Evolutionary conservation across 306 rosid genomes (phyloP), one percentile per base, ranked within the genome.

Genomic region (Styphnolobium japonicum): DNA sequence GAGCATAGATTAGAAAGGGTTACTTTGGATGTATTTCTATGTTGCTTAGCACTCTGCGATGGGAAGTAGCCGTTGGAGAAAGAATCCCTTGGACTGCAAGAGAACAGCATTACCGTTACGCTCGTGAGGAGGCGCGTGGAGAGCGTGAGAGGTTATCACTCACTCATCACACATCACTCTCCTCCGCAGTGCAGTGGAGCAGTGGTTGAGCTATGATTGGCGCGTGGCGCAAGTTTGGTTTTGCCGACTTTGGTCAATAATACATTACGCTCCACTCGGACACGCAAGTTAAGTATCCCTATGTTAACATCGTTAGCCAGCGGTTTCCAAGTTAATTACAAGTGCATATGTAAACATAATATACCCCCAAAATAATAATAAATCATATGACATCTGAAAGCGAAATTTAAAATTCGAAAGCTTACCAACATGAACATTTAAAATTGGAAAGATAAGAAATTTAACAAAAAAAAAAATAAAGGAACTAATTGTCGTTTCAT

Each of bases 31-130:
- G 40, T 12, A 48, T 39, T 56, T 68, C 9, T 14, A 36, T 61
- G 78, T 29, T 31, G 63, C 1, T 27, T 16, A 61, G 81, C 53
- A 21, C 31, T 56, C 33, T 19, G 52, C 48, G 42, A 43, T 48
- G 42, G 43, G 49, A 78, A 84, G 39, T 79, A 83, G 81, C 87
- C 87, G 84, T 83, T 83, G 81, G 72, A 67, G 81, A 67, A 60
- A 72, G 80, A 46, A 48, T 83, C 19, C 4, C 12, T 64, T 55
- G 56, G 58, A 76, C 82, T 60, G 81, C 67, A 75, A 56, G 27
- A 56, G 76, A 36, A 51, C 10, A 6, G 9, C 4, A 9, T 5
- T 22, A 19, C 2, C 6, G 2, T 56, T 29, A 82, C 74, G 68
- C 82, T 25, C 52, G 2, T 6, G 1, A 14, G 62, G n/a, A 25